A percentile compares a stretch with the other conserved stretches of the same genome.
Evolutionary conservation across 176 grass and related monocot species (phyloP).

Genomic region (Triticum urartu): DNA sequence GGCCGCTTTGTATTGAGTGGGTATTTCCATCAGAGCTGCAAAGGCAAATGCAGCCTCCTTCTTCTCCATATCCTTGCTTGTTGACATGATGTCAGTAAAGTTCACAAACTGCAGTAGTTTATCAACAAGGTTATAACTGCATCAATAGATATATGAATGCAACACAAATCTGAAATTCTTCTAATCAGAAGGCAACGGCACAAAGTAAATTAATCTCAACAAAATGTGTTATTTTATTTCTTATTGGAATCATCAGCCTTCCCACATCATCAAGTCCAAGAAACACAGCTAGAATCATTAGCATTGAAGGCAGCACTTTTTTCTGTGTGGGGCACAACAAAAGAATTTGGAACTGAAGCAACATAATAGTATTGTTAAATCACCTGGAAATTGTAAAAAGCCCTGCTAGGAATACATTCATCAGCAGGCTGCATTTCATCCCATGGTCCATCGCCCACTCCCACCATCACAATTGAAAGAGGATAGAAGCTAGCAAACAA

Average conservation of each 20-base stretch:
- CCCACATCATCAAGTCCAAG: not conserved
- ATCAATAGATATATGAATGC: not conserved
- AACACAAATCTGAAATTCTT: not conserved
- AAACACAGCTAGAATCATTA: not conserved
- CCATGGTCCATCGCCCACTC: constrained; percentile 96
- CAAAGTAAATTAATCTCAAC: not conserved
- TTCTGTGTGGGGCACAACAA: not conserved
- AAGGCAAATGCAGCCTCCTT: constrained; percentile 91
- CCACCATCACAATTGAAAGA: constrained; percentile 98
- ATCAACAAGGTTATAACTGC: not conserved
- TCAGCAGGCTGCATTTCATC: constrained; percentile 91
- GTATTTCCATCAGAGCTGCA: constrained; percentile 97
- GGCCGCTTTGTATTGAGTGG: constrained; percentile 84
- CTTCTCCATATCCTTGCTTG: constrained; percentile 66
- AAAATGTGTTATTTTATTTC: not conserved
- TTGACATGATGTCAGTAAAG: constrained; percentile 87
- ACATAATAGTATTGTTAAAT: constrained; percentile 17
- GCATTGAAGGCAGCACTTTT: not conserved
- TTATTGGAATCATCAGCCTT: not conserved
- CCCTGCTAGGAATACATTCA: constrained; percentile 85
- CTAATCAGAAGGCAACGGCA: constrained; percentile 23
- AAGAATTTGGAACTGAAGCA: not conserved
- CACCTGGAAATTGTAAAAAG: constrained; percentile 99
- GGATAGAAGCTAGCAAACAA: constrained; percentile 71
- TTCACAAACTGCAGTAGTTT: constrained; percentile 79